Evolutionary conservation across 2,329 filamentous ascomycete genomes (phyloP).

Genomic region (Trichoderma sp.): DNA sequence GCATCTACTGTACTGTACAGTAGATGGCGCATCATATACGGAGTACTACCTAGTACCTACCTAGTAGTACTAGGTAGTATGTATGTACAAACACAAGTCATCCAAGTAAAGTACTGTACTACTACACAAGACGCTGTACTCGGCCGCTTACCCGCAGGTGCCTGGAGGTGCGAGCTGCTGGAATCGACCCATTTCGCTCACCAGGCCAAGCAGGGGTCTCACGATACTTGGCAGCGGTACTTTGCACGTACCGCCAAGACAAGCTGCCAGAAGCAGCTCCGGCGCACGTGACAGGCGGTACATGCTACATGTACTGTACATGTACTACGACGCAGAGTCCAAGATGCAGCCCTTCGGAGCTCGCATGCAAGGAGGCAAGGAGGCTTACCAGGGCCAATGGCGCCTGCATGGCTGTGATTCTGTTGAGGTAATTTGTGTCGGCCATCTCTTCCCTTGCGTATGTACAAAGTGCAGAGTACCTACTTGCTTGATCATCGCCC

Average conservation of each 20-base stretch:
- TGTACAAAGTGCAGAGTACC: no score
- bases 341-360: conserved; percentile 4
- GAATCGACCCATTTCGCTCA: neutral
- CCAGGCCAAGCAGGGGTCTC: neutral
- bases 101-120: no score
- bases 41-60: no score
- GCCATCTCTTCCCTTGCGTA: neutral
- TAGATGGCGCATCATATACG: no score
- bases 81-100: no score
- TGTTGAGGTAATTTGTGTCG: neutral
- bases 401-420: neutral
- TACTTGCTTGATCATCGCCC: no score
- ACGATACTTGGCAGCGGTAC: neutral
- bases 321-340: neutral
- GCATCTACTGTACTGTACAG: no score
- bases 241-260: no score
- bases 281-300: neutral
- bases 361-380: conserved; percentile 8
- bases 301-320: neutral
- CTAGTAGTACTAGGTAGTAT: no score
- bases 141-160: neutral
- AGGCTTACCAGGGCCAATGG: neutral
- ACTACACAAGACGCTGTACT: neutral
- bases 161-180: neutral
- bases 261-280: conserved; percentile 1